phyloP scores from a whole-genome alignment of 2,329 filamentous ascomycete genomes.

The Penicillium crustosum region DNA sequence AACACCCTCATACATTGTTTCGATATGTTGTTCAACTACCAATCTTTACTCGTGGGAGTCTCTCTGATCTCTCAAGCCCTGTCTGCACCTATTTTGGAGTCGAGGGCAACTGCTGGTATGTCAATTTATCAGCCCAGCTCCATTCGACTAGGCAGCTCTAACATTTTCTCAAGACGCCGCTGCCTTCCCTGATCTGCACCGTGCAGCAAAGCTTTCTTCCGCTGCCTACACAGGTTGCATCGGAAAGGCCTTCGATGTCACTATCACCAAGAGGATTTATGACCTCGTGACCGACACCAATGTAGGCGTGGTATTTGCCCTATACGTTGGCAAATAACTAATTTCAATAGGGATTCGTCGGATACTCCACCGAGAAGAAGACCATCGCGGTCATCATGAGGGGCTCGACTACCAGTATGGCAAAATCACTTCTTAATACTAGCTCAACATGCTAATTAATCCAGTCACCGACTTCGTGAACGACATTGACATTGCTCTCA shows the following conservation, averaged over 20 bases:
- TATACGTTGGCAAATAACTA: not conserved
- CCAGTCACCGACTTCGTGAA: conserved; percentile 26
- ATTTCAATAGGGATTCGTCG: conserved; percentile 27
- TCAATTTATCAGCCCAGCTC: not conserved
- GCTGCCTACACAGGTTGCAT: conserved; percentile 32
- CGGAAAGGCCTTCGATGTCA: conserved; percentile 32
- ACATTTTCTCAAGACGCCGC: conserved; percentile 13
- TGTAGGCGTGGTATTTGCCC: conserved; percentile 2
- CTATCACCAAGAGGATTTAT: conserved; percentile 30
- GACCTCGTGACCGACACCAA: conserved; percentile 28
- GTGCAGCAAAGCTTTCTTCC: conserved; percentile 33
- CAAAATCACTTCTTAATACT: not conserved
- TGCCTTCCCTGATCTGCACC: conserved; percentile 23
- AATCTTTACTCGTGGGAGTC: conserved; percentile 4
- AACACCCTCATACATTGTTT: not conserved
- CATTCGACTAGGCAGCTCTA: not conserved
- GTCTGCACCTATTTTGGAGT: conserved; percentile 12
- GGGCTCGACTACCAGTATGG: conserved; percentile 30
- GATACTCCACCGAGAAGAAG: conserved; percentile 27
- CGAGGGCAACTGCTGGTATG: conserved; percentile 17
- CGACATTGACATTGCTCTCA: conserved; percentile 27
- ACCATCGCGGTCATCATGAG: conserved; percentile 33
- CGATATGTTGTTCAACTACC: conserved; percentile 13
- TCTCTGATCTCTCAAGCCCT: conserved; percentile 12
- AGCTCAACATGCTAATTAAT: not conserved